Evolutionary conservation across 225 moss, liverwort and hornwort genomes (phyloP).

Genomic region (Physcomitrellopsis africana): DNA sequence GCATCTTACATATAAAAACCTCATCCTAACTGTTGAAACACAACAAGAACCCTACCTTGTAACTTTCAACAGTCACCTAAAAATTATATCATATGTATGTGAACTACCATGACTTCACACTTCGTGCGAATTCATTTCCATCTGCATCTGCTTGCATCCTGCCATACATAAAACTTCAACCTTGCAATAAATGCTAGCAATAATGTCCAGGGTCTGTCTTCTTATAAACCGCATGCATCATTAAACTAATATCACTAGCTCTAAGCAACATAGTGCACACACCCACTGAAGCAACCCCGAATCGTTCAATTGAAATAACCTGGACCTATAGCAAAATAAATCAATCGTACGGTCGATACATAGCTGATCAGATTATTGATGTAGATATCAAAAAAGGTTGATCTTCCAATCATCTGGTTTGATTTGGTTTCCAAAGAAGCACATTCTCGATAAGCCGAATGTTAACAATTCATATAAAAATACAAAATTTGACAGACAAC

Average conservation of each 20-base stretch:
- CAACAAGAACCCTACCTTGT: conserved; percentile 26
- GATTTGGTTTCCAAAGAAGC: neutral
- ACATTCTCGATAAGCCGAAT: neutral
- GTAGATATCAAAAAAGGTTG: neutral
- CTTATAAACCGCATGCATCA: neutral
- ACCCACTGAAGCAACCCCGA: neutral
- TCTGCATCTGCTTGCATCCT: conserved; percentile 38
- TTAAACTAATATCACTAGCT: neutral
- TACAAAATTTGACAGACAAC: neutral
- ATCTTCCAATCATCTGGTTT: neutral
- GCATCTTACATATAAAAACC: conserved; percentile 49
- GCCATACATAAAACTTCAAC: conserved; percentile 21
- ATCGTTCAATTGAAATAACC: neutral
- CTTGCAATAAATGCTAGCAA: conserved; percentile 24
- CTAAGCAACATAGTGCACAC: neutral
- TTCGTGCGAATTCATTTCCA: conserved; percentile 48
- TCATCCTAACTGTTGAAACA: conserved; percentile 5
- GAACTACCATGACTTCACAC: conserved; percentile 52
- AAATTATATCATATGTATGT: conserved; percentile 18
- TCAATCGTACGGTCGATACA: neutral
- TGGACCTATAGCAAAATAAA: neutral
- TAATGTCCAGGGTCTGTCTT: neutral
- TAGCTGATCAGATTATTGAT: too few species aligned
- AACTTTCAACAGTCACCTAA: conserved; percentile 27
- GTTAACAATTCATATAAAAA: too few species aligned